Conservation (phyloP, 1,284 basidiomycete genomes). For the Wolfiporia cocos region DNA sequence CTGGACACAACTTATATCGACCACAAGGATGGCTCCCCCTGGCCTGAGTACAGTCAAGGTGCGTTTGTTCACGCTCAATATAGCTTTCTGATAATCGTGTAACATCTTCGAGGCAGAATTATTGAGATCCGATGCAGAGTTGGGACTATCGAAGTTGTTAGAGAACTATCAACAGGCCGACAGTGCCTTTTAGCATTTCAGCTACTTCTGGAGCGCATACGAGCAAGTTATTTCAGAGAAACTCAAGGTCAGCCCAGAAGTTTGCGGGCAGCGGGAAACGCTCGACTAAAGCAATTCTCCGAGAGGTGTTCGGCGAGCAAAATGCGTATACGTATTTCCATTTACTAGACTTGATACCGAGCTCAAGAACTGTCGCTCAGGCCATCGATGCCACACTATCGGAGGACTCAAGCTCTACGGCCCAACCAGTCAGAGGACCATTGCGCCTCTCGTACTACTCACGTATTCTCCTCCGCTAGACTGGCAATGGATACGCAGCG, state of each 20-base stretch:
- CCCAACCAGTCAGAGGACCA: slow-evolving; percentile 14
- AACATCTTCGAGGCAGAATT: too few relatives aligned
- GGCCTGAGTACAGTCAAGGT: too few relatives aligned
- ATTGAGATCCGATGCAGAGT: too few relatives aligned
- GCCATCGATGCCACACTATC: slow-evolving; percentile 14
- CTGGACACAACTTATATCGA: too few relatives aligned
- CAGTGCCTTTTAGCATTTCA: too few relatives aligned
- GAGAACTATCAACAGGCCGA: too few relatives aligned
- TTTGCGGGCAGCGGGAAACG: neutral
- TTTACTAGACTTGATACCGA: neutral
- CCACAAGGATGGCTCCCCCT: too few relatives aligned
- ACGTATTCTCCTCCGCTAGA: too few relatives aligned
- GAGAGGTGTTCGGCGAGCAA: slow-evolving; percentile 1
- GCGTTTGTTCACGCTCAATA: too few relatives aligned
- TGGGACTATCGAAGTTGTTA: too few relatives aligned
- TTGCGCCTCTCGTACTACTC: slow-evolving; percentile 3
- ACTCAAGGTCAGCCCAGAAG: neutral
- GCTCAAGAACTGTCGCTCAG: slow-evolving; percentile 7
- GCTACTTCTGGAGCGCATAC: neutral
- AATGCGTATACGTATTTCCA: slow-evolving; percentile 7
- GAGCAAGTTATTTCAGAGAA: too few relatives aligned
- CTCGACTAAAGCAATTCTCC: slow-evolving; percentile 2
- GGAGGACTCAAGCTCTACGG: slow-evolving; percentile 17
- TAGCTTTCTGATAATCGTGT: too few relatives aligned
- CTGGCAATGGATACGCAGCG: slow-evolving; percentile 15